phyloP scores from a whole-genome alignment of 1,284 basidiomycete genomes.

The Pascua guehoae region DNA sequence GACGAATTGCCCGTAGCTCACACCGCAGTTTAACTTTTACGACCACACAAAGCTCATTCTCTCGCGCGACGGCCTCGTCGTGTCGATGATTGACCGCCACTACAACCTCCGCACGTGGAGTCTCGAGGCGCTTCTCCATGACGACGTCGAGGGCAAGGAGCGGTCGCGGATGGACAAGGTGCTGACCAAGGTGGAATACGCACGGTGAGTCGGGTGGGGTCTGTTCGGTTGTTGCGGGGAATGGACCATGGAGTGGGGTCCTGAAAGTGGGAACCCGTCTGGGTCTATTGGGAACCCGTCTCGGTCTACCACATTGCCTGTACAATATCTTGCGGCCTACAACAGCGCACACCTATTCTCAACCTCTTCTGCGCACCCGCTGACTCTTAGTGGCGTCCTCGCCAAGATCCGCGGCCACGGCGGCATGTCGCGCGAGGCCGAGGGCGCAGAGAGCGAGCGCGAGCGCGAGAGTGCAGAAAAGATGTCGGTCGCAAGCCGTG shows the following conservation, averaged over 20 bases:
- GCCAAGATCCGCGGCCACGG: slow-evolving; percentile 28
- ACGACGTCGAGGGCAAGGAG: slow-evolving; percentile 24
- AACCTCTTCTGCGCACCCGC: too few relatives aligned
- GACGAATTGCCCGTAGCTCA: too few relatives aligned
- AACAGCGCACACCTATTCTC: too few relatives aligned
- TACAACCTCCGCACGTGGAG: slow-evolving; percentile 73
- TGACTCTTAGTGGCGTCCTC: slow-evolving; percentile 20
- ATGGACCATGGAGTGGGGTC: slow-evolving; percentile 6
- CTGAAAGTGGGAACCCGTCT: too few relatives aligned
- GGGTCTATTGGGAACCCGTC: too few relatives aligned
- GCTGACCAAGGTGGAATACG: slow-evolving; percentile 42
- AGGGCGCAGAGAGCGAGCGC: neutral
- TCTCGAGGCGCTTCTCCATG: slow-evolving; percentile 60
- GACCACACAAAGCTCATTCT: slow-evolving; percentile 95
- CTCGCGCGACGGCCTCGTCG: slow-evolving; percentile 68
- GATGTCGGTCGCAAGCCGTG: too few relatives aligned
- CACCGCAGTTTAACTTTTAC: slow-evolving; percentile 82
- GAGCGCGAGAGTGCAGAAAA: neutral
- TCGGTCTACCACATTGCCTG: too few relatives aligned
- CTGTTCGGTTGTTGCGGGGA: slow-evolving; percentile 7
- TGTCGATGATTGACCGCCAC: slow-evolving; percentile 87
- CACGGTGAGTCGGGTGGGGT: slow-evolving; percentile 19
- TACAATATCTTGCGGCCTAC: too few relatives aligned
- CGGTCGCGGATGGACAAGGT: slow-evolving; percentile 34
- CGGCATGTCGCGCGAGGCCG: slow-evolving; percentile 10